These are phyloP conservation scores for Vitis hybrid DNA, from an alignment of 177 flowering plant species.

Conservation along the genomic window DNA sequence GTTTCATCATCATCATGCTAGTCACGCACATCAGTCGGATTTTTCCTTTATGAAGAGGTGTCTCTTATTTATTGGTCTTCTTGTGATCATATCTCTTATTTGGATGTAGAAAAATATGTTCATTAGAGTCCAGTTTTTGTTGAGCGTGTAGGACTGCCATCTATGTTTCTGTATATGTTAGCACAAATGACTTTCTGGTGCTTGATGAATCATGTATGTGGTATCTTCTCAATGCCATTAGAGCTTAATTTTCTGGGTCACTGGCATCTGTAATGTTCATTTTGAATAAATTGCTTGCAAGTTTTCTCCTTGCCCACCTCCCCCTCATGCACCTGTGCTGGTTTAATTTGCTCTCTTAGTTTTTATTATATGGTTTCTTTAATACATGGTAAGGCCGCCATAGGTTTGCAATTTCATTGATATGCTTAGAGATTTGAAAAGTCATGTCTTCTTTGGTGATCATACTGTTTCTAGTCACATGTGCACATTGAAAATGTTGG, in stretches of 20 bases:
- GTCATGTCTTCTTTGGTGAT: too few species aligned
- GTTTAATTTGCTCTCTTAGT: too few species aligned
- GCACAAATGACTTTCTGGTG: background rate
- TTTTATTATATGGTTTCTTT: too few species aligned
- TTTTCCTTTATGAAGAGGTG: conserved; percentile 16
- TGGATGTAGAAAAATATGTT: background rate
- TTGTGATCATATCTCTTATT: conserved; percentile 7
- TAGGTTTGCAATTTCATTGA: too few species aligned
- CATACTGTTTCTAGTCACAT: too few species aligned
- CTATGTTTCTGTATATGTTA: background rate
- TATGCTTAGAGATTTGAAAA: too few species aligned
- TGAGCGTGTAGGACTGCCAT: background rate
- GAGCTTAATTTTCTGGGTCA: background rate
- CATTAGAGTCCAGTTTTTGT: background rate
- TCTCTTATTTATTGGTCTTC: conserved; percentile 10
- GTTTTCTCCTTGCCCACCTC: background rate
- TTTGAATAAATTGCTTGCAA: background rate
- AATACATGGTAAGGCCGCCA: too few species aligned
- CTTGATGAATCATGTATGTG: background rate
- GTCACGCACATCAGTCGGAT: background rate
- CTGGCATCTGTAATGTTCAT: background rate
- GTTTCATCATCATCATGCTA: conserved; percentile 22
- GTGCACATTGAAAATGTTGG: too few species aligned
- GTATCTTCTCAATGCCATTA: background rate
- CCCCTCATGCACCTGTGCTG: too few species aligned